phyloP scores from a whole-genome alignment of 345 rosid species.

The thale cress (Arabidopsis thaliana) region DNA sequence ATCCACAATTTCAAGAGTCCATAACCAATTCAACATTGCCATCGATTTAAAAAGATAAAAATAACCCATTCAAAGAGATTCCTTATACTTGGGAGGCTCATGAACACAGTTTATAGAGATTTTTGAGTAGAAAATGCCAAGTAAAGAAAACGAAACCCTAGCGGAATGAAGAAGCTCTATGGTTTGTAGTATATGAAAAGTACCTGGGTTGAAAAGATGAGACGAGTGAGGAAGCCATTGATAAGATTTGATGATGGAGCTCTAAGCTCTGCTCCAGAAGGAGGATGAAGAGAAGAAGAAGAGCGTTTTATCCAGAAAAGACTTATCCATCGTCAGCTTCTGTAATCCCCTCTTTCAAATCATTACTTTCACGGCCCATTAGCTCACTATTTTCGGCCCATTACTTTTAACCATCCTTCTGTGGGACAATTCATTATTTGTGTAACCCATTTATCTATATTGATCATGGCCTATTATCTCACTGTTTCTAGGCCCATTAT shows the following conservation, averaged over 20 bases:
- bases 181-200: not conserved
- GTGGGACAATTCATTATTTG: not conserved
- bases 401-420: not conserved
- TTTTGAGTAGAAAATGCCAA: not conserved
- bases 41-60: not conserved
- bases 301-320: constrained; percentile 36
- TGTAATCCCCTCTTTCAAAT: not conserved
- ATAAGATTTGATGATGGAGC: constrained; percentile 38
- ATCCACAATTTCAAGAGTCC: not conserved
- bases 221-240: constrained; percentile 72
- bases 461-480: too few species aligned
- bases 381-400: not conserved
- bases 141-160: not conserved
- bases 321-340: constrained; percentile 33
- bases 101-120: constrained; percentile 20
- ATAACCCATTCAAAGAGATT: constrained; percentile 5
- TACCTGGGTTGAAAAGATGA: constrained; percentile 73
- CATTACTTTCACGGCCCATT: constrained; percentile 31
- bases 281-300: constrained; percentile 11
- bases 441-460: not conserved
- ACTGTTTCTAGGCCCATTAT: too few species aligned
- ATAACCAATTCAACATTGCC: not conserved
- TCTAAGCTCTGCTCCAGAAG: constrained; percentile 50
- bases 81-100: not conserved
- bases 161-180: not conserved